These are phyloP conservation scores for Thalassiosira livingstoniorum DNA, from an alignment of 352 stramenopile genomes.

Conservation along the genomic window DNA sequence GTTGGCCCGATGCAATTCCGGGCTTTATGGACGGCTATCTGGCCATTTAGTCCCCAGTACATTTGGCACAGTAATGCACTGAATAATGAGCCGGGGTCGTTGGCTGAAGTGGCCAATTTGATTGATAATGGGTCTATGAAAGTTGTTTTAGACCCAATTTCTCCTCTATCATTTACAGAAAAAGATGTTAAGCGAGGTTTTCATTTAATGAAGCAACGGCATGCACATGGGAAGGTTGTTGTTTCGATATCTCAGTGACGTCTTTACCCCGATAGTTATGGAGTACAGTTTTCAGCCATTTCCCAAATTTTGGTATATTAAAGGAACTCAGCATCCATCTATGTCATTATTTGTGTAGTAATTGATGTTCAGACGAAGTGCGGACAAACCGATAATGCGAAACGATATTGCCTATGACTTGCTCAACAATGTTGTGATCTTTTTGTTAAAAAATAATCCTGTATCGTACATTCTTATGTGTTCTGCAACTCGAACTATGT, in stretches of 20 bases:
- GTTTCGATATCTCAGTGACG: slow-evolving; percentile 20
- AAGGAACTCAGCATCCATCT: no score
- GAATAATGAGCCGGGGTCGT: slow-evolving; percentile 27
- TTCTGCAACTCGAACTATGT: no score
- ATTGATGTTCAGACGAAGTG: no score
- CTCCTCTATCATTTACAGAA: slow-evolving; percentile 43
- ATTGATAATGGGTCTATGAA: slow-evolving; percentile 45
- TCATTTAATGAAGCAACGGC: slow-evolving; percentile 25
- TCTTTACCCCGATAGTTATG: no score
- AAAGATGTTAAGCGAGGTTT: slow-evolving; percentile 47
- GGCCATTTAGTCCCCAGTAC: slow-evolving; percentile 29
- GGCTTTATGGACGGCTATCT: slow-evolving; percentile 32
- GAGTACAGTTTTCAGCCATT: no score
- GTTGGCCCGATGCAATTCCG: slow-evolving; percentile 23
- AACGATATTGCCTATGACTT: no score
- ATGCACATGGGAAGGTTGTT: slow-evolving; percentile 59
- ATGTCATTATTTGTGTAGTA: no score
- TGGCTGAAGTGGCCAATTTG: slow-evolving; percentile 32
- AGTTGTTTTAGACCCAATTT: slow-evolving; percentile 46
- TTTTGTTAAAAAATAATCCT: no score
- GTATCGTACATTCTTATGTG: no score
- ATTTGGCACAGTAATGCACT: slow-evolving; percentile 22
- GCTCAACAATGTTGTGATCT: no score
- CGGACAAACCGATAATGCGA: no score
- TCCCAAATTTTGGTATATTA: no score